Percentiles rank a stretch among this genome's conserved stretches.
Conservation (phyloP, 495 filamentous ascomycete genomes). For the Wilcoxina mikolae region DNA sequence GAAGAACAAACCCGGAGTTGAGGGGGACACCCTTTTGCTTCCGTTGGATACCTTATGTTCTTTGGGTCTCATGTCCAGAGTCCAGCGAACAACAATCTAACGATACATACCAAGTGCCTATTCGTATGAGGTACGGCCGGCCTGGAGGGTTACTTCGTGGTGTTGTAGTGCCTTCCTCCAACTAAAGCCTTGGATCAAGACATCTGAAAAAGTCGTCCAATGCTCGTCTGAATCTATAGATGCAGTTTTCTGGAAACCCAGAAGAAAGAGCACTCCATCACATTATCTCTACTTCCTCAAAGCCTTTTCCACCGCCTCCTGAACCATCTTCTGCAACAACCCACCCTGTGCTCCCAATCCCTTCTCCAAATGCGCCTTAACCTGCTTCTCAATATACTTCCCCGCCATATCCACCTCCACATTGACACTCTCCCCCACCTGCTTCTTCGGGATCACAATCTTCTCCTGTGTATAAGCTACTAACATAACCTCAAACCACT, state of each 20-base stretch:
- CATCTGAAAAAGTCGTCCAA: neutral
- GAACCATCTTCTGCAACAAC: constrained; percentile 72
- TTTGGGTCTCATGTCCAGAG: neutral
- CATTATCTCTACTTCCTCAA: neutral
- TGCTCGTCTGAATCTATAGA: neutral
- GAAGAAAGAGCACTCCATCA: neutral
- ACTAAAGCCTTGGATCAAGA: neutral
- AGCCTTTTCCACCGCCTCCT: constrained; percentile 42
- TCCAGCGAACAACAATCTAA: neutral
- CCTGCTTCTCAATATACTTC: constrained; percentile 92
- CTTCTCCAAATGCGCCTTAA: constrained; percentile 49
- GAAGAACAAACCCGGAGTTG: constrained; percentile 35
- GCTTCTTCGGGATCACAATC: constrained; percentile 70
- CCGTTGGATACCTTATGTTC: neutral
- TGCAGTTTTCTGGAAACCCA: no score
- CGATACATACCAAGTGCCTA: constrained; percentile 14
- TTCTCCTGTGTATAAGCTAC: constrained; percentile 96
- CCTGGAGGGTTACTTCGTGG: neutral
- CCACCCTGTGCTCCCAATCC: constrained; percentile 38
- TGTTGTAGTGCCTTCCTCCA: neutral
- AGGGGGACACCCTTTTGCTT: neutral
- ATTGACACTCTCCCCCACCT: constrained; percentile 75
- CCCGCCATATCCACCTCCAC: constrained; percentile 97
- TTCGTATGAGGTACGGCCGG: neutral
- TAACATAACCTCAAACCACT: constrained; percentile 96